A percentile compares a stretch with the other conserved stretches of the same genome.
phyloP scores from a whole-genome alignment of 148 eudicot species.

The Polygonum maritimum region DNA sequence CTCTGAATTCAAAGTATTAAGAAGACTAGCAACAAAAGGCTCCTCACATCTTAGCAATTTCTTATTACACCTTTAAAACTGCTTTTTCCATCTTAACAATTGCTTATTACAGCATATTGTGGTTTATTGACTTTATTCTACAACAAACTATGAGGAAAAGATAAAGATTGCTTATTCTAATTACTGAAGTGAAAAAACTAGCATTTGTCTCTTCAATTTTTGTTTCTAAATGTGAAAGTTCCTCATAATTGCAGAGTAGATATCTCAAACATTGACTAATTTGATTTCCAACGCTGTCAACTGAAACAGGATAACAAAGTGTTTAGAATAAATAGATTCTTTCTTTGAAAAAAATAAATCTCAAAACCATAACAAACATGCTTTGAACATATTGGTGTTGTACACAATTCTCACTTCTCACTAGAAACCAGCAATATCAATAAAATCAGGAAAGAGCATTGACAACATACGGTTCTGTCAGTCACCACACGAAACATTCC shows the following conservation, averaged over 20 bases:
- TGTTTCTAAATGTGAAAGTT: background rate
- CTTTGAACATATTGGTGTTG: background rate
- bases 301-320: background rate
- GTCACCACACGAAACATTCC: conserved; percentile 88
- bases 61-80: background rate
- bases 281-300: background rate
- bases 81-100: background rate
- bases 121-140: background rate
- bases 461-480: conserved; percentile 67
- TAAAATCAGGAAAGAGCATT: background rate
- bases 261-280: background rate
- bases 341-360: background rate
- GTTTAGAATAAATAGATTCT: background rate
- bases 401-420: conserved; percentile 1
- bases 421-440: background rate
- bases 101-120: background rate
- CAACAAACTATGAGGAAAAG: background rate
- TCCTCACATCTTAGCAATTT: background rate
- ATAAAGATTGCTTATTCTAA: background rate
- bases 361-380: background rate
- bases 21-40: background rate
- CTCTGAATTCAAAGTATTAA: background rate
- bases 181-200: background rate
- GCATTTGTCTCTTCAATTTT: background rate
- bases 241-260: background rate